Conservation (phyloP, 1,139 yeast species). For the Protomyces pachydermus region DNA sequence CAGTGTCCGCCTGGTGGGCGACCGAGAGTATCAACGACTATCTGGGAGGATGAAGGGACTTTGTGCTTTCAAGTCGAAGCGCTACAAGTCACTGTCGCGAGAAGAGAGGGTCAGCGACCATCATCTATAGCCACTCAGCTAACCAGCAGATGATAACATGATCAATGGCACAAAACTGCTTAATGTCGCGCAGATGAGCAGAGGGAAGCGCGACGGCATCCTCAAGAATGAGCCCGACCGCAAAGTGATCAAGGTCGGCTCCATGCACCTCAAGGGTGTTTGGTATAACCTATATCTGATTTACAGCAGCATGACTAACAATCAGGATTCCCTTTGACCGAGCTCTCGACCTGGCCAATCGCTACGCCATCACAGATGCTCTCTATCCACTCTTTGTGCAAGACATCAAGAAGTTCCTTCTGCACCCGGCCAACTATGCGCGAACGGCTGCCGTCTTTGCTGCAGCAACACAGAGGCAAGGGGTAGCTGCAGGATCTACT, state of each 20-base stretch:
- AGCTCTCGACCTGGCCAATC: conserved; percentile 83
- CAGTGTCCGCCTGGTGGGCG: conserved; percentile 58
- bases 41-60: conserved; percentile 97
- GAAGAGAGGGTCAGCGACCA: conserved; percentile 53
- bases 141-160: conserved; percentile 63
- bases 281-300: conserved; percentile 47
- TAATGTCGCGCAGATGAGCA: conserved; percentile 90
- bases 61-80: conserved; percentile 94
- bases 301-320: no score
- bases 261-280: conserved; percentile 95
- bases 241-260: conserved; percentile 91
- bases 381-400: conserved; percentile 84
- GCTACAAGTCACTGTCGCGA: conserved; percentile 80
- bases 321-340: conserved; percentile 74
- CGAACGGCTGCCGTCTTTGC: conserved; percentile 41
- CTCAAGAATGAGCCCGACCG: conserved; percentile 81
- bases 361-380: conserved; percentile 79
- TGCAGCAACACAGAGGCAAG: conserved; percentile 39
- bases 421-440: conserved; percentile 38
- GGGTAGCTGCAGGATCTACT: conserved; percentile 26
- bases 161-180: conserved; percentile 89
- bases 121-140: background rate
- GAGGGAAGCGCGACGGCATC: conserved; percentile 94
- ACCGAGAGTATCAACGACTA: conserved; percentile 86
- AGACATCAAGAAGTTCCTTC: conserved; percentile 54